Conservation (phyloP, 257 asterid genomes). For the Linderniella brevidens region DNA sequence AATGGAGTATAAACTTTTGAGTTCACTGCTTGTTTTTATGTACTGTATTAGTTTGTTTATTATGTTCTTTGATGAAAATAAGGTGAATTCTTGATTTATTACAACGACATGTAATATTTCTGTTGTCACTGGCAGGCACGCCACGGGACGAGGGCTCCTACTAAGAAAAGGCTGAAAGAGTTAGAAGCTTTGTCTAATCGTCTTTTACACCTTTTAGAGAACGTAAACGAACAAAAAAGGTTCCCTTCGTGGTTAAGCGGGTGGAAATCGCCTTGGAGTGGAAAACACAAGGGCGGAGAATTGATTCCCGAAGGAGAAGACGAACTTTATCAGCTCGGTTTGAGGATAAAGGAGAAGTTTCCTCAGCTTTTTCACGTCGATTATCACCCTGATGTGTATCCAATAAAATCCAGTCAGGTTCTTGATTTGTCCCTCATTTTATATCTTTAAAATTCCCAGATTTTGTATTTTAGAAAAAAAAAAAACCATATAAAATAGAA, state of each 20-base stretch:
- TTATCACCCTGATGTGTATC: slow-evolving; percentile 76
- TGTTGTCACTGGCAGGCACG: slow-evolving; percentile 51
- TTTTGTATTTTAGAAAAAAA: no score
- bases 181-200: slow-evolving; percentile 50
- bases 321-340: slow-evolving; percentile 70
- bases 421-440: slow-evolving; percentile 6
- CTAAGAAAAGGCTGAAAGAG: slow-evolving; percentile 66
- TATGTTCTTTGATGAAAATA: neutral
- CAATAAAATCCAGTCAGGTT: slow-evolving; percentile 90
- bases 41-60: neutral
- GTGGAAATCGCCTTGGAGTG: slow-evolving; percentile 92
- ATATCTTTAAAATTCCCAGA: neutral
- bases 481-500: no score
- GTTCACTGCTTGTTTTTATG: no score
- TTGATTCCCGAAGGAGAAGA: slow-evolving; percentile 70
- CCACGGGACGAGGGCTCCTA: slow-evolving; percentile 97
- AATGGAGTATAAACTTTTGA: no score
- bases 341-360: slow-evolving; percentile 56
- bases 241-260: slow-evolving; percentile 65
- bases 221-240: slow-evolving; percentile 26
- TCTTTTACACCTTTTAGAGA: slow-evolving; percentile 37
- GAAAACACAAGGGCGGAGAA: slow-evolving; percentile 80
- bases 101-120: neutral
- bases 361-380: slow-evolving; percentile 59
- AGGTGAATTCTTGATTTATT: neutral